Evolutionary conservation across 441 rosid species (phyloP), one percentile per base, ranked within the genome.

Genomic region (Manihot esculenta): DNA sequence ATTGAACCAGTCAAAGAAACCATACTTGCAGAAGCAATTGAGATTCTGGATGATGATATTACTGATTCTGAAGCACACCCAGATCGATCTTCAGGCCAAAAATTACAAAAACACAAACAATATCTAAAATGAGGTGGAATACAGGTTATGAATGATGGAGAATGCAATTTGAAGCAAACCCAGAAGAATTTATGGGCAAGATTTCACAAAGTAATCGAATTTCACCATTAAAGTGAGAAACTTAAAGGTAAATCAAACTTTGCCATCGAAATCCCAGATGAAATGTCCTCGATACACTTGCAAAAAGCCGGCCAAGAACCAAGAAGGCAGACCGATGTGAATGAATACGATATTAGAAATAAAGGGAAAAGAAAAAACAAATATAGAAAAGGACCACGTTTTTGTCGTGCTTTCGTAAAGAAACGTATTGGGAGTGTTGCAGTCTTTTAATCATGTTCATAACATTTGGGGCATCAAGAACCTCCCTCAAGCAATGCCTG

Each of bases 401-500:
- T 59, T 18, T 17, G 10, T 47, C n/a, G 64, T 47, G 65, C 23
- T 41, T 23, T 30, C 24, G 18, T 2, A 9, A 21, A 7, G 6
- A 33, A 33, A 7, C 5, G 38, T 33, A 7, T 7, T 7, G 38
- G 3, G 38, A 7, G 5, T 15, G 42, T 61, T 61, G 65, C 1
- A 18, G 59, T 13, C 9, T 62, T 23, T 94, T 94, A 63, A 92
- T 92, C 86, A 89, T 78, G 71, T 79, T 94, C 97, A 90, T 94
- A 64, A 90, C 93, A 77, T 81, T 89, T 65, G 96, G 92, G 58
- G 97, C 94, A 80, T 94, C 85, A 60, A 92, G 82, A 61, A 92
- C 97, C 83, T 92, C 99, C 68, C 70, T 89, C 79, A 92, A 76
- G 79, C 92, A 90, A 82, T 94, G 99, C 86, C 97, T 94, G 93